A percentile compares a stretch with the other conserved stretches of the same genome.
Conservation (phyloP, 169 alveolate species). For the Eimeria sp. region DNA sequence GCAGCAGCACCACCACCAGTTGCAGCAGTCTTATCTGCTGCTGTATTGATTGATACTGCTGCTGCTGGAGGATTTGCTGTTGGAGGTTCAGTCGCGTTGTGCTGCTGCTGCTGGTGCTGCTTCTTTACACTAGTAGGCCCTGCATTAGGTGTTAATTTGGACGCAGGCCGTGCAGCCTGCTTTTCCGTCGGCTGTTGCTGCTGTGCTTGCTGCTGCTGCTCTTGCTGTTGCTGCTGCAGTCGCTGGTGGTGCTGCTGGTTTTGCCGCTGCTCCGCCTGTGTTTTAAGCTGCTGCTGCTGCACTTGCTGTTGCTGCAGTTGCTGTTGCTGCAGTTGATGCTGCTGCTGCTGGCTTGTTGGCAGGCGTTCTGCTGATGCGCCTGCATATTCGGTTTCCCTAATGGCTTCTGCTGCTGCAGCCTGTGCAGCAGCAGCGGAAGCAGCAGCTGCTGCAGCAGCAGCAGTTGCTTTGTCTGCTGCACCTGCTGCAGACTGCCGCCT, state of each 20-base stretch:
- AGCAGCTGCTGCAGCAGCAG: constrained; percentile 25
- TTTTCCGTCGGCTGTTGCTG: constrained; percentile 29
- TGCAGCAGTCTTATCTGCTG: not conserved
- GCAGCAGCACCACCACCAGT: constrained; percentile 44
- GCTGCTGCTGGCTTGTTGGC: not conserved
- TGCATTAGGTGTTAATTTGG: not conserved
- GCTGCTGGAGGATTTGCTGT: not conserved
- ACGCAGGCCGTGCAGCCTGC: not conserved
- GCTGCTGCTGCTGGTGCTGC: not conserved
- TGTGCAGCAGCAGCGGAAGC: constrained; percentile 1
- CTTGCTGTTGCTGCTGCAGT: constrained; percentile 53
- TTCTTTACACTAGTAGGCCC: not conserved
- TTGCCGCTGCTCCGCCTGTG: constrained; percentile 21
- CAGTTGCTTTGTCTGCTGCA: not conserved
- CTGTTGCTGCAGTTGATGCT: constrained; percentile 1
- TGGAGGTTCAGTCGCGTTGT: not conserved
- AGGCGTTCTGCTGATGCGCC: not conserved
- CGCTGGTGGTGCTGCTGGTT: constrained; percentile 38
- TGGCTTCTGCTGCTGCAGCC: not conserved
- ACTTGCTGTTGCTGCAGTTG: not conserved
- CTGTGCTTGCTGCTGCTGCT: not conserved
- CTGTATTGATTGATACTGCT: not conserved
- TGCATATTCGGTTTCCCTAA: not conserved
- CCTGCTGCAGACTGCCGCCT: not conserved
- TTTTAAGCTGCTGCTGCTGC: not conserved